These are phyloP conservation scores for Aspergillus neoniger DNA, from an alignment of 2,329 filamentous ascomycete species.

Conservation along the genomic window DNA sequence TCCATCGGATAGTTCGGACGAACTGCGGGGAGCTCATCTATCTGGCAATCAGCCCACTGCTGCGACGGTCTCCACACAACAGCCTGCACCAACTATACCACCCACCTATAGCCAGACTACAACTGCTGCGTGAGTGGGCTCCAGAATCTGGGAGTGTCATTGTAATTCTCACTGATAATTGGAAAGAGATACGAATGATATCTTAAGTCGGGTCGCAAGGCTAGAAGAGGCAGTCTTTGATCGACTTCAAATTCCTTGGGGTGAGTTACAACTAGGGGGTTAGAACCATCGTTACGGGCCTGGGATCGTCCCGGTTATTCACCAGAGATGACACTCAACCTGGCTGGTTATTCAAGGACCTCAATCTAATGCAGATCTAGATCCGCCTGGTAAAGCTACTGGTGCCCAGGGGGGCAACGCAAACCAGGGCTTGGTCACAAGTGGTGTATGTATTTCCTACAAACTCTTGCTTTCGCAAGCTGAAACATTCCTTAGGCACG, in stretches of 20 bases:
- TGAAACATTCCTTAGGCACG: neutral
- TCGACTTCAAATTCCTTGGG: neutral
- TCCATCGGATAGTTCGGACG: neutral
- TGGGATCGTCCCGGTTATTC: too few relatives aligned
- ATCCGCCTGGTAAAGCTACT: neutral
- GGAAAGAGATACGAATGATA: neutral
- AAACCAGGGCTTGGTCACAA: neutral
- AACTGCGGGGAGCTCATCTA: neutral
- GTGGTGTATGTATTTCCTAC: neutral
- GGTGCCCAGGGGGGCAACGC: neutral
- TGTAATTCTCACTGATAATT: neutral
- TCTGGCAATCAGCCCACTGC: neutral
- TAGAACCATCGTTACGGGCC: neutral
- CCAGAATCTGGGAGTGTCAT: neutral
- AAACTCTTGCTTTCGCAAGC: neutral
- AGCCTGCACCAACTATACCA: neutral
- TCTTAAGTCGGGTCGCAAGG: neutral
- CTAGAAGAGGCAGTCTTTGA: constrained; percentile 5
- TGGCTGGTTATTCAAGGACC: neutral
- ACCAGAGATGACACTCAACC: too few relatives aligned
- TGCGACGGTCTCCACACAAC: neutral
- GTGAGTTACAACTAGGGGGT: neutral
- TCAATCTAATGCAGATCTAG: neutral
- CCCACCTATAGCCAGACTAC: neutral
- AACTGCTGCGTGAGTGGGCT: neutral